Evolutionary conservation across 306 rosid species (phyloP), one percentile per base, ranked within the genome.

Genomic region (Sphenostylis stenocarpa): DNA sequence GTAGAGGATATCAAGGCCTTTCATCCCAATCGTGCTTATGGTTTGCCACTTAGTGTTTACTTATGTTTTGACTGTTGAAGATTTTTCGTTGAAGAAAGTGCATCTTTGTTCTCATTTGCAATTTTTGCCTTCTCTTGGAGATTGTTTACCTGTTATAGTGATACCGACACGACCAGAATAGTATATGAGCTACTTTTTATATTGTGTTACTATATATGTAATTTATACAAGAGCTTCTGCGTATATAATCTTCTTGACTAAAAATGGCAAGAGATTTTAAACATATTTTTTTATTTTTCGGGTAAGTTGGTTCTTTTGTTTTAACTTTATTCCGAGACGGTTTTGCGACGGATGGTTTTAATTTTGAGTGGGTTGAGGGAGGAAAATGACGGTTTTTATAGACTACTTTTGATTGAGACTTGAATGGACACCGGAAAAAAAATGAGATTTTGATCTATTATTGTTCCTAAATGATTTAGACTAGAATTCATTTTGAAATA

Each of bases 1-100:
- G 97, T 93, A 0, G 97, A 95, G 82, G 96, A 95, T 76, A 87
- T 92, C 2, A 76, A 89, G 48, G 86, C 86, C 78, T 95, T 95
- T 64, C 73, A 82, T 87, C 88, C 99, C 41, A 69, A 89, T 87
- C 93, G 91, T 33, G 81, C 97, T 77, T 95, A 95, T 83, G 97
- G 98, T 90, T 73, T 71, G 86, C 72, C 6, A 36, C 19, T 6
- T 53, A 55, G 31, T 45, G 13, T 41, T 34, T 10, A 66, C 44
- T 81, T 78, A 44, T 7, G 7, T 66, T 48, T 36, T 65, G 10
- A 44, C 4, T 77, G 21, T 38, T 56, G 9, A 44, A 55, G 9
- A 15, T 24, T 67, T 21, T 21, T 21, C 19, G 43, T 57, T 0
- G 10, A 0, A 3, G 34, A 9, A 47, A 20, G 21, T 28, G 11